Evolutionary conservation across 208 protist species (phyloP), one percentile per base, ranked within the genome.

Genomic region (Trypanosoma melophagium): DNA sequence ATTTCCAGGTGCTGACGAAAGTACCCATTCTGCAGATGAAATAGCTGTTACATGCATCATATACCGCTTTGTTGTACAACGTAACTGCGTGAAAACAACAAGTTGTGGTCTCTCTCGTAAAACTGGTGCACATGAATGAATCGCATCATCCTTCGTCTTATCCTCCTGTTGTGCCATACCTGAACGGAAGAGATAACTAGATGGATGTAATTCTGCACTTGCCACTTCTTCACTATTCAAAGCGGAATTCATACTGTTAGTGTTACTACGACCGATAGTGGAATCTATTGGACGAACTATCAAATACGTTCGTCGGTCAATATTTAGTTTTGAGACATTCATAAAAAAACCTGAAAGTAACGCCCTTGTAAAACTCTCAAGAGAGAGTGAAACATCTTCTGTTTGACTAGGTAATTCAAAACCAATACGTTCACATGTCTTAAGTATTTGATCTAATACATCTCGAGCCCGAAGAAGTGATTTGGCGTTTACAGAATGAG

Each of bases 21-120:
- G 31, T 2, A 93, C 81, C 83, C 78, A 84, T 35, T 93, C 85
- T 7, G 68, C 54, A 8, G 81, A 83, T 19, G 73, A 55, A 52
- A 96, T 72, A n/a, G 89, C 88, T 17, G 80, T 87, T n/a, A 93
- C 68, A 69, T 96, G 88, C 50, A 88, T 87, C 91, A 96, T 96
- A 66, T 83, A 96, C 0, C 88, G 87, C 69, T 89, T 91, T 22
- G 72, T 90, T 8, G 91, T 94, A 68, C 76, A 88, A 0, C 91
- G 84, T 61, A 96, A 80, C 69, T 92, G 81, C 21, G 83, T 89
- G 64, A 94, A 96, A 19, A 96, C 82, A 5, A 96, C 81, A 40
- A 96, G 80, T 8, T 64, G 42, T 12, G 91, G 91, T 22, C 79
- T 72, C 67, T 95, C 87, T 0, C 77, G 66, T 3, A 85, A 56